Evolutionary conservation across 441 rosid genomes (phyloP), one percentile per base, ranked within the genome.

Genomic region (Breynia disticha): DNA sequence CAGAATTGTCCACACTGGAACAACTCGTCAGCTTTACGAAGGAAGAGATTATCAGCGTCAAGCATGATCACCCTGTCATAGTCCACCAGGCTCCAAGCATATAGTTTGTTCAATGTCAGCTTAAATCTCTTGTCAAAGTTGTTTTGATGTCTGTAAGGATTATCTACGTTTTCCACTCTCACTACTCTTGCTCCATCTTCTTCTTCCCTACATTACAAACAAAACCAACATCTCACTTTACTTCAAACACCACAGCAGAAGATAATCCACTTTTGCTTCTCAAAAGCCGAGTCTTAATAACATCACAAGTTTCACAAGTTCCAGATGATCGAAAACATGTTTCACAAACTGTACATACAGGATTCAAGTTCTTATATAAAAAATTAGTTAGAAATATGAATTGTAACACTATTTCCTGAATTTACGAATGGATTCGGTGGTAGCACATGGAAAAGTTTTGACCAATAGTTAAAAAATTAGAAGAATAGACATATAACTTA

Each of bases 1-100:
- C 98, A 91, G 63, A 91, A 91, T 50, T 81, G 82, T 16, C 98
- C 98, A 49, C 98, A 91, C 54, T 80, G 94, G 75, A 91, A 91
- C 49, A 91, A 75, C 69, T 91, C 98, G 45, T 91, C 96, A 0
- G 91, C 41, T 45, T 83, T 86, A 48, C 65, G 60, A 32, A 91
- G 89, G 78, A 91, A 87, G 21, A 91, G 87, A 67, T 91, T 91
- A 67, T 91, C 98, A 4, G 79, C 79, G 50, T 91, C 98, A 1
- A 91, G 86, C 96, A 91, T 91, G 41, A 88, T 78, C 1, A 91
- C 94, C 60, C 98, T 67, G 39, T 82, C 89, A 55, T 91, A 91
- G 22, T 87, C 87, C 21, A 80, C 73, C 42, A 91, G 73, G 64
- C 65, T 78, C 98, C 98, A 91, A 5, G 87, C 95, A 52, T 91